Percentiles rank a stretch among this genome's conserved stretches.
These are phyloP conservation scores for Xylaria nigripes DNA, from an alignment of 495 filamentous ascomycete genomes.

Conservation along the genomic window DNA sequence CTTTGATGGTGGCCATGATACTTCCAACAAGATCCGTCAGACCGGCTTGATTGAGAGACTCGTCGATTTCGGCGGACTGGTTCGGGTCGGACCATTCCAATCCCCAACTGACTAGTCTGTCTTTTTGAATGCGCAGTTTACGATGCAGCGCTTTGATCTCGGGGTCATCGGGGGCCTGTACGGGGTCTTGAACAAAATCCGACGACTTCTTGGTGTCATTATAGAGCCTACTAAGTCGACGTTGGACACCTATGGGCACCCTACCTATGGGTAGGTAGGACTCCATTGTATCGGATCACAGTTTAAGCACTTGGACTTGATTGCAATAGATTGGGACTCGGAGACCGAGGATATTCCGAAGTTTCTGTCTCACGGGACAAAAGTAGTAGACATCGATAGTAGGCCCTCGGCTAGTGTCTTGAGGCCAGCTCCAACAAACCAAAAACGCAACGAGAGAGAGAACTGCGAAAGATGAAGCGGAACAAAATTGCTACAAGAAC, in stretches of 20 bases:
- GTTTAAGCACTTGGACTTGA: not conserved
- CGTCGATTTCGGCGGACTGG: constrained; percentile 71
- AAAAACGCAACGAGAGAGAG: not conserved
- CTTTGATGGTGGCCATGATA: constrained; percentile 83
- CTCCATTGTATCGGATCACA: constrained; percentile 32
- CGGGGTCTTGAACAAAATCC: constrained; percentile 68
- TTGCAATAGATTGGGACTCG: not conserved
- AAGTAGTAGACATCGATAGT: not conserved
- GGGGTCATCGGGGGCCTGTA: constrained; percentile 48
- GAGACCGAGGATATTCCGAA: not conserved
- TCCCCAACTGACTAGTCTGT: constrained; percentile 78
- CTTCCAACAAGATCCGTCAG: constrained; percentile 80
- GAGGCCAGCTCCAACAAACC: not conserved
- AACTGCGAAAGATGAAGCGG: not conserved
- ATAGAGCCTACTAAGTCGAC: constrained; percentile 80
- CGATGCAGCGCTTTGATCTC: constrained; percentile 49
- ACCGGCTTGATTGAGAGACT: constrained; percentile 72
- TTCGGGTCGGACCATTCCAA: constrained; percentile 76
- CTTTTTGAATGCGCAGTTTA: constrained; percentile 58
- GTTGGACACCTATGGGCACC: constrained; percentile 48
- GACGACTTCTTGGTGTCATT: constrained; percentile 86
- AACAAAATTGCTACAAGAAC: not conserved
- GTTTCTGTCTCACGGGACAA: no score
- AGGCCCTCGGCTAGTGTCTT: not conserved
- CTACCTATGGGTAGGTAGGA: constrained; percentile 37